These are phyloP conservation scores for Thielaviopsis populi DNA, from an alignment of 2,329 filamentous ascomycete genomes.

Conservation along the genomic window DNA sequence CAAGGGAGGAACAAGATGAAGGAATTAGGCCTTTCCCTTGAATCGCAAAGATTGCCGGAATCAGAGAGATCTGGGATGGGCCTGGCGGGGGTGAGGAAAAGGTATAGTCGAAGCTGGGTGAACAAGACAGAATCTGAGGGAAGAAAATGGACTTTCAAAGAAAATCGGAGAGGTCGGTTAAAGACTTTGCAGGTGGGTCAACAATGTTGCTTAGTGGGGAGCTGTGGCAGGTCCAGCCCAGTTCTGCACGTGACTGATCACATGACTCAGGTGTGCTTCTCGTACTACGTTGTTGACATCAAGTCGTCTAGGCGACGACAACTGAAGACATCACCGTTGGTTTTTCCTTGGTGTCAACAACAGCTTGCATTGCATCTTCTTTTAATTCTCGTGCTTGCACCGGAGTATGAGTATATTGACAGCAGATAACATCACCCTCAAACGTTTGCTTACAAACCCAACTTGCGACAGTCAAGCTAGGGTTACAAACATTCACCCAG, in stretches of 20 bases:
- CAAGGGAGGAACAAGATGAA: conserved; percentile 6
- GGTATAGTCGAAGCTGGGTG: background rate
- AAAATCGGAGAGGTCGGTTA: conserved; percentile 7
- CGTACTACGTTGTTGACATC: conserved; percentile 1
- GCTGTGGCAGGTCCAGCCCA: background rate
- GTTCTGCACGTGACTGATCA: conserved; percentile 3
- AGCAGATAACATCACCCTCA: too few species aligned
- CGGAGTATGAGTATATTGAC: too few species aligned
- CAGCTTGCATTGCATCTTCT: background rate
- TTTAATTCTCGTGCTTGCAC: too few species aligned
- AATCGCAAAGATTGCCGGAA: conserved; percentile 3
- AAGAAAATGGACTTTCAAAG: background rate
- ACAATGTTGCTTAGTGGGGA: conserved; percentile 8
- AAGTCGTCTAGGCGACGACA: background rate
- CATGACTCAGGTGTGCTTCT: conserved; percentile 2
- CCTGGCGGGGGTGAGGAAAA: background rate
- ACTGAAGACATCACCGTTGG: background rate
- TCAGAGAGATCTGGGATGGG: background rate
- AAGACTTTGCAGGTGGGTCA: conserved; percentile 16
- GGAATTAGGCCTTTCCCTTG: background rate
- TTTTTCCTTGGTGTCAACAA: background rate
- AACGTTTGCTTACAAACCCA: too few species aligned
- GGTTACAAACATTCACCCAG: background rate
- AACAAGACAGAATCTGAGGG: background rate
- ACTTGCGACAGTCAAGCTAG: too few species aligned